phyloP scores from a whole-genome alignment of 176 grass and related monocot genomes.

The Ensete ventricosum region DNA sequence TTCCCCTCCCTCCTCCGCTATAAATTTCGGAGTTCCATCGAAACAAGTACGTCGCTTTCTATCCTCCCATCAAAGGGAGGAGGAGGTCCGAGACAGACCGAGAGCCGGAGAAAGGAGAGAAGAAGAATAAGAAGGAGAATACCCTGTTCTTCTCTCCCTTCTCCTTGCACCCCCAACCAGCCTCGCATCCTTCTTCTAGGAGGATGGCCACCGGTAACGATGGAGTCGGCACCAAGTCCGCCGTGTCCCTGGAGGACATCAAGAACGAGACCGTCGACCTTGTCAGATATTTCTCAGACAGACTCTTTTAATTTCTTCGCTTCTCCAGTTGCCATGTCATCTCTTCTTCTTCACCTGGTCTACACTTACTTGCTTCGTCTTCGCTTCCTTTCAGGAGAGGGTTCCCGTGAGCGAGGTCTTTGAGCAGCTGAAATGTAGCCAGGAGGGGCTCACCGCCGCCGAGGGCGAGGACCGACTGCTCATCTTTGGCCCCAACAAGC shows the following conservation, averaged over 20 bases:
- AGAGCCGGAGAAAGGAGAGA: neutral
- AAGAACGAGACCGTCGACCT: slow-evolving; percentile 41
- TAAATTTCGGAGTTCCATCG: no score
- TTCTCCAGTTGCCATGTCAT: neutral
- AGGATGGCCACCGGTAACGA: neutral
- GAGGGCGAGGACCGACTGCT: slow-evolving; percentile 44
- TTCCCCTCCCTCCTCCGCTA: no score
- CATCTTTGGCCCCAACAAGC: slow-evolving; percentile 73
- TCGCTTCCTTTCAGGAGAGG: slow-evolving; percentile 36
- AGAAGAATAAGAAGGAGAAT: neutral
- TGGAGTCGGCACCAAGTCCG: neutral
- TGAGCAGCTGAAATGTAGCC: slow-evolving; percentile 54
- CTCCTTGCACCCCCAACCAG: neutral
- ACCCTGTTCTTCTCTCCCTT: neutral
- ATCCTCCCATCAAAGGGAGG: neutral
- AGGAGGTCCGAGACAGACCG: neutral
- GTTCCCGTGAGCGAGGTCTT: slow-evolving; percentile 68
- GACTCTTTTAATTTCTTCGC: neutral
- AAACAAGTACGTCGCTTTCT: no score
- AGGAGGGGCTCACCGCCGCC: slow-evolving; percentile 45
- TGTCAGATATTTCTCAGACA: neutral
- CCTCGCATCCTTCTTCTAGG: neutral
- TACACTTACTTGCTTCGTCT: neutral
- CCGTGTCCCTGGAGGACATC: slow-evolving; percentile 28
- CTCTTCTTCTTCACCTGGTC: neutral